Conservation (phyloP, 1,284 basidiomycete genomes). For the Rhizopogon parksii region DNA sequence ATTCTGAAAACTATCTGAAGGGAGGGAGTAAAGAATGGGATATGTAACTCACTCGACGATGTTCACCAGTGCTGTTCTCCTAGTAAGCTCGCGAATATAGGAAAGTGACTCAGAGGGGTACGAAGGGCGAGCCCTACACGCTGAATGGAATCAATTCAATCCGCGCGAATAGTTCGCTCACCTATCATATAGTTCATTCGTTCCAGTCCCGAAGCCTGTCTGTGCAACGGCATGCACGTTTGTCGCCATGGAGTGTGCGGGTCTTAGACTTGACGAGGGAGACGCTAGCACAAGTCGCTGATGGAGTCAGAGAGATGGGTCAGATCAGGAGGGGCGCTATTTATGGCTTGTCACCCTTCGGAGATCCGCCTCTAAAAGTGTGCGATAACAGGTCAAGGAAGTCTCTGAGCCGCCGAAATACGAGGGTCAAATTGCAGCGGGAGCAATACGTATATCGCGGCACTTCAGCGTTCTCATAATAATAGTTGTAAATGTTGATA, state of each 20-base stretch:
- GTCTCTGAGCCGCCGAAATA: no score
- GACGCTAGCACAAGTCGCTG: neutral
- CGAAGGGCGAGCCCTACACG: slow-evolving; percentile 52
- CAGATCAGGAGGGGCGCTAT: neutral
- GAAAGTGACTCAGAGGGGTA: slow-evolving; percentile 51
- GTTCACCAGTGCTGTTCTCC: slow-evolving; percentile 38
- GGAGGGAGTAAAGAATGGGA: neutral
- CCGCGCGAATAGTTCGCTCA: slow-evolving; percentile 17
- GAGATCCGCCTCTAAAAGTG: no score
- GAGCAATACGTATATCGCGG: no score
- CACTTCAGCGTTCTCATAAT: no score
- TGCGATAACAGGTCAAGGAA: no score
- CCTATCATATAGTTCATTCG: slow-evolving; percentile 68
- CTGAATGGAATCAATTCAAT: slow-evolving; percentile 4
- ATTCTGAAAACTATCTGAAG: slow-evolving; percentile 32
- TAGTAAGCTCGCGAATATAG: slow-evolving; percentile 39
- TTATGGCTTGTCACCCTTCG: no score
- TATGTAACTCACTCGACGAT: slow-evolving; percentile 52
- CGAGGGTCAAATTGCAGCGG: no score
- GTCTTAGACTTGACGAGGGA: neutral
- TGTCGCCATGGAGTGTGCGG: neutral
- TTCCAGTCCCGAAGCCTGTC: slow-evolving; percentile 56
- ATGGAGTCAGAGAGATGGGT: no score
- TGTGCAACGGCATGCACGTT: slow-evolving; percentile 46
- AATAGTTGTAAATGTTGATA: no score